Evolutionary conservation across 176 grass and related monocot genomes (phyloP), one percentile per base, ranked within the genome.

Genomic region (Ananas comosus): DNA sequence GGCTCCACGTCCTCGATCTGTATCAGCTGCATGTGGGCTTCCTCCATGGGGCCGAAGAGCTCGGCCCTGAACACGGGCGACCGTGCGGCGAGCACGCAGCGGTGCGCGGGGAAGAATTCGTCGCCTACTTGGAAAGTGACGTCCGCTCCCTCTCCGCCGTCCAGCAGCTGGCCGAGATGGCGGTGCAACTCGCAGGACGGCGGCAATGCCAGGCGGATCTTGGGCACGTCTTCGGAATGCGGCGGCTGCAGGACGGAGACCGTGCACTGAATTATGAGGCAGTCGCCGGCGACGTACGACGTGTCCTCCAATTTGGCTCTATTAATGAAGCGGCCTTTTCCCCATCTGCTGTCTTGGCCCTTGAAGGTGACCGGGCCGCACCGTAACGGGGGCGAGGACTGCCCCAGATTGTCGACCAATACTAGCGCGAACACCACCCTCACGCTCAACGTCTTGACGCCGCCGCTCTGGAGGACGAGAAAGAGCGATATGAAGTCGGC

Each of bases 21-120:
- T 7, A 87, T 79, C 10, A 2, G 1, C 4, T 49, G 17, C 64
- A 49, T 49, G 9, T 0, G 24, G 0, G 64, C 59, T 7, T 82
- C 79, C 0, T n/a, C 54, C 79, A 78, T 86, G 47, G 69, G 21
- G 7, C 76, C 80, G 0, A 77, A 56, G 23, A 77, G 53, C 80
- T 84, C 68, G 0, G 81, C 77, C 16, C 21, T 69, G 51, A 84
- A 84, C 2, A 88, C 85, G 75, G 23, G 29, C 29, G 29, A 33
- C 29, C 29, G 29, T 5, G 29, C 29, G 29, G 29, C 29, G 3
- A 33, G 29, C 80, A 61, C 2, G 70, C 74, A 2, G 74, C 79
- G 10, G 16, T 80, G 85, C 0, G 64, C 76, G 0, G 1, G 17
- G 66, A 88, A 80, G 10, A 2, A 52, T 27, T 81, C 72, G 9